phyloP scores from a whole-genome alignment of 2,329 filamentous ascomycete genomes.

The Kalmusia sp. region DNA sequence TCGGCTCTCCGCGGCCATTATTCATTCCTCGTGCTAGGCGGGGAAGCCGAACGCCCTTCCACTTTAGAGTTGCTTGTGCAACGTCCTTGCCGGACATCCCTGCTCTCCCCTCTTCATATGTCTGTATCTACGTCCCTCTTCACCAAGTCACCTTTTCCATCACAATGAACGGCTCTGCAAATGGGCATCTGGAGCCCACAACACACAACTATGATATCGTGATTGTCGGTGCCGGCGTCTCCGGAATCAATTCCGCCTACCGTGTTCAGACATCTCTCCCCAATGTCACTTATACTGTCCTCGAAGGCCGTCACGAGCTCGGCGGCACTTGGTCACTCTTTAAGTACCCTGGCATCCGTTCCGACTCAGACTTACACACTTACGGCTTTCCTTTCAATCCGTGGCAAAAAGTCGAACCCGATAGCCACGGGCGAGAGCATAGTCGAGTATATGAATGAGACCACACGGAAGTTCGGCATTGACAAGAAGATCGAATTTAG shows the following conservation, averaged over 20 bases:
- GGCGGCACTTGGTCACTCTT: slow-evolving; percentile 85
- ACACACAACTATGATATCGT: slow-evolving; percentile 53
- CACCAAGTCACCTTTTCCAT: background rate
- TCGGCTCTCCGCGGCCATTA: slow-evolving; percentile 1
- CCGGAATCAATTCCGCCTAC: slow-evolving; percentile 77
- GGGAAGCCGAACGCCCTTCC: slow-evolving; percentile 3
- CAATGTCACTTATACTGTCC: slow-evolving; percentile 65
- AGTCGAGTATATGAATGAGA: slow-evolving; percentile 52
- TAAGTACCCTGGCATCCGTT: slow-evolving; percentile 73
- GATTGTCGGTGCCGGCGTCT: slow-evolving; percentile 76
- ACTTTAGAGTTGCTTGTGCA: no score
- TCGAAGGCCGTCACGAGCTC: slow-evolving; percentile 70
- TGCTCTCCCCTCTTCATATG: background rate
- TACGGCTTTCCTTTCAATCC: slow-evolving; percentile 72
- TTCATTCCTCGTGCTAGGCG: background rate
- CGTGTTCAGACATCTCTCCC: slow-evolving; percentile 69
- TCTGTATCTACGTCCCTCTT: no score
- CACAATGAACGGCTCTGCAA: slow-evolving; percentile 31
- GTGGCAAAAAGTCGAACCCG: slow-evolving; percentile 62
- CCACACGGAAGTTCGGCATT: slow-evolving; percentile 52
- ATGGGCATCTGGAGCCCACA: slow-evolving; percentile 16
- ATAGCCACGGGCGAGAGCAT: slow-evolving; percentile 56
- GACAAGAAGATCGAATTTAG: slow-evolving; percentile 55
- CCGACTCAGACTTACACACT: slow-evolving; percentile 58
- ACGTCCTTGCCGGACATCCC: no score